phyloP scores from a whole-genome alignment of 108 stramenopile species.

The Pseudonitzschia pungens region DNA sequence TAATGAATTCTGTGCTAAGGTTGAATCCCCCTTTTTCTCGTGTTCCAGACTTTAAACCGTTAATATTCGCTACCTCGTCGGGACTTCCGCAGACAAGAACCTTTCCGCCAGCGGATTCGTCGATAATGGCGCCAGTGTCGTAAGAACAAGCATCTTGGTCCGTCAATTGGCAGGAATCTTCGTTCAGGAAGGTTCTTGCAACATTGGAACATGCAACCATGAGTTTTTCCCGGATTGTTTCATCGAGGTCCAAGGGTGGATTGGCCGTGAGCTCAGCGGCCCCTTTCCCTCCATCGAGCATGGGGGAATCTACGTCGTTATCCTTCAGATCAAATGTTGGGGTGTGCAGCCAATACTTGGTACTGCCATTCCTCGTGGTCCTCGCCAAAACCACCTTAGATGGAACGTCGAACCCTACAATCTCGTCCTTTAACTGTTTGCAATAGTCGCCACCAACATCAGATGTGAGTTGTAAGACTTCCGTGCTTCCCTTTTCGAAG shows the following conservation, averaged over 20 bases:
- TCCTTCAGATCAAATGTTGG: constrained; percentile 31
- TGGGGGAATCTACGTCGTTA: constrained; percentile 44
- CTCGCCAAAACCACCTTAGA: background rate
- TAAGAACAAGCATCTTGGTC: background rate
- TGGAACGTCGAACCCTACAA: background rate
- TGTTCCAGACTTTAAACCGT: background rate
- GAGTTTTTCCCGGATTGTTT: background rate
- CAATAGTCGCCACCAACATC: background rate
- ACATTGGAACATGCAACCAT: constrained; percentile 41
- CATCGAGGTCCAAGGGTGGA: background rate
- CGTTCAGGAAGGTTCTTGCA: constrained; percentile 53
- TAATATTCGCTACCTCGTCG: background rate
- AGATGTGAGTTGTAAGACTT: background rate
- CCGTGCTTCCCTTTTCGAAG: background rate
- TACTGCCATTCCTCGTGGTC: background rate
- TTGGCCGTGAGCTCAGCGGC: background rate
- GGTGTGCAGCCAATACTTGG: constrained; percentile 23
- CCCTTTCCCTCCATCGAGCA: constrained; percentile 45
- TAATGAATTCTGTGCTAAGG: constrained; percentile 34
- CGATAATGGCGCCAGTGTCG: background rate
- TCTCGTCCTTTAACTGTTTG: background rate
- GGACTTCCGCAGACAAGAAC: background rate
- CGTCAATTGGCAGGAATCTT: constrained; percentile 44
- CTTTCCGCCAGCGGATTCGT: background rate
- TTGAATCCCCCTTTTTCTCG: constrained; percentile 18